Conservation (phyloP, 2,329 filamentous ascomycete species). For the Polytolypa hystricis region DNA sequence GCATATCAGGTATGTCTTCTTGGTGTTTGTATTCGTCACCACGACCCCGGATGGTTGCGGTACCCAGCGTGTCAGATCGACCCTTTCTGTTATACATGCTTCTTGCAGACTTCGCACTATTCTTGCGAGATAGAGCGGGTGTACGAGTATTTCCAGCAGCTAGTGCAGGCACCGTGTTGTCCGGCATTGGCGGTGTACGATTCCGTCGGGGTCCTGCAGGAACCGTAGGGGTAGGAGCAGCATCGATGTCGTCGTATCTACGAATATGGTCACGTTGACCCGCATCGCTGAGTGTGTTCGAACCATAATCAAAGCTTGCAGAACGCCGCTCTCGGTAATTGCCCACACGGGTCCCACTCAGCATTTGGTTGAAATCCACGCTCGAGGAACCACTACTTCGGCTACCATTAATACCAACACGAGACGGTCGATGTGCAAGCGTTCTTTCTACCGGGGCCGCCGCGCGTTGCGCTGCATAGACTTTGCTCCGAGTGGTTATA, state of each 20-base stretch:
- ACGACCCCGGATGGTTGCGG: conserved; percentile 21
- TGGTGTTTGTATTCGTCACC: conserved; percentile 21
- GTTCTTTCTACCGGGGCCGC: conserved; percentile 15
- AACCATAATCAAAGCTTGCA: conserved; percentile 34
- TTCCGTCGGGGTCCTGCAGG: conserved; percentile 62
- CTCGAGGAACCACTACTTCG: conserved; percentile 68
- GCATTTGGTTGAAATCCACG: conserved; percentile 54
- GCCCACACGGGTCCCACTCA: conserved; percentile 23
- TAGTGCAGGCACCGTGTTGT: conserved; percentile 17
- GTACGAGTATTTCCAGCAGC: conserved; percentile 18
- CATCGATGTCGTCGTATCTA: conserved; percentile 50
- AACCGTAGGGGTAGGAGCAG: conserved; percentile 75
- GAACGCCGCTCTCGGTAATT: conserved; percentile 28
- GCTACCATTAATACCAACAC: conserved; percentile 50
- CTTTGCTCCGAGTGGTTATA: conserved; percentile 26
- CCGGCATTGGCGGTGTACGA: conserved; percentile 28
- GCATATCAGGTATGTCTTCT: conserved; percentile 23
- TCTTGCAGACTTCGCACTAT: conserved; percentile 34
- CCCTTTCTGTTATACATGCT: conserved; percentile 26
- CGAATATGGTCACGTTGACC: conserved; percentile 5
- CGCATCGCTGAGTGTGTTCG: conserved; percentile 18
- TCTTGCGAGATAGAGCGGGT: conserved; percentile 27
- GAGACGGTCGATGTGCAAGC: conserved; percentile 31
- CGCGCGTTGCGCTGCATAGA: conserved; percentile 23
- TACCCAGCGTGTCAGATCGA: conserved; percentile 30